phyloP scores from a whole-genome alignment of 2,329 filamentous ascomycete genomes.

The Neonectria sp. region DNA sequence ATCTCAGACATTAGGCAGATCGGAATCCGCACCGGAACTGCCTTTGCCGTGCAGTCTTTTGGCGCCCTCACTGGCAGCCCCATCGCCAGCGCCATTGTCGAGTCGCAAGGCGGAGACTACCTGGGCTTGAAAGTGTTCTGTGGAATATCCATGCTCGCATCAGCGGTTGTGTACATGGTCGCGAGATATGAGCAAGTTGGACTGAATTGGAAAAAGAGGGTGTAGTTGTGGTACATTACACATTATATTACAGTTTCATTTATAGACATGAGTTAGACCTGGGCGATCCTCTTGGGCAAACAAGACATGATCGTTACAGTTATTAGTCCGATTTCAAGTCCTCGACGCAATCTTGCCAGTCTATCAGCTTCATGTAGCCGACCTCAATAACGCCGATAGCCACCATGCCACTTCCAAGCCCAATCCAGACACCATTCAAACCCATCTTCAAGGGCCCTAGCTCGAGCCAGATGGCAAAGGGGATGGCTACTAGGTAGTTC shows the following conservation, averaged over 20 bases:
- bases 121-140: constrained; percentile 10
- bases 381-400: constrained; percentile 25
- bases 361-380: constrained; percentile 27
- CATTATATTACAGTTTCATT: background rate
- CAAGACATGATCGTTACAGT: background rate
- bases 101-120: constrained; percentile 5
- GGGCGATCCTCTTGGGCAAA: background rate
- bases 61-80: constrained; percentile 16
- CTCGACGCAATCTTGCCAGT: constrained; percentile 24
- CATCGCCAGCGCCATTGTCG: constrained; percentile 4
- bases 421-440: constrained; percentile 40
- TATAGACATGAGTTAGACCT: background rate
- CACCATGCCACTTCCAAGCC: constrained; percentile 29
- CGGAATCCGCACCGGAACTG: constrained; percentile 11
- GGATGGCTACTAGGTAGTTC: constrained; percentile 57
- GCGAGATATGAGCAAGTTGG: background rate
- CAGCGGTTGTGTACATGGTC: background rate
- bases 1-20: constrained; percentile 15
- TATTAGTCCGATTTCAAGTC: constrained; percentile 13
- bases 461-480: constrained; percentile 57
- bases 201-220: background rate
- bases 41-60: background rate
- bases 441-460: constrained; percentile 50
- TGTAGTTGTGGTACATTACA: background rate
- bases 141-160: background rate